Evolutionary conservation across 768 basidiomycete species (phyloP).

Genomic region (Candolleomyces aberdarensis): DNA sequence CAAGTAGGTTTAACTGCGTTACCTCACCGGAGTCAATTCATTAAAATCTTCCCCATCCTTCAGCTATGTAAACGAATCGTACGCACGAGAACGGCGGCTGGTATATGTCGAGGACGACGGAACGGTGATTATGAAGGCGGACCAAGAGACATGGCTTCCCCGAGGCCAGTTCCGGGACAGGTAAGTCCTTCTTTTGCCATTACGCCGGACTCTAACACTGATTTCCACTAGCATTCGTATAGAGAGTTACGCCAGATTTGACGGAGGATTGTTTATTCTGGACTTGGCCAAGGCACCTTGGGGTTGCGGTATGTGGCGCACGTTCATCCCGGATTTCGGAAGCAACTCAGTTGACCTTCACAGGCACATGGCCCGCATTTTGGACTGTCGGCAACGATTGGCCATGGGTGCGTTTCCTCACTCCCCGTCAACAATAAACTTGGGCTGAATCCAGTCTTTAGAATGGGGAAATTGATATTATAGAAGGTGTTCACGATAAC

Average conservation of each 20-base stretch:
- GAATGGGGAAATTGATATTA: conserved; percentile 81
- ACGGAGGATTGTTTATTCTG: conserved; percentile 78
- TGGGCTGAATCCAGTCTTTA: conserved; percentile 23
- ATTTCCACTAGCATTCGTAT: conserved; percentile 62
- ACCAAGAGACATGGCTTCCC: conserved; percentile 56
- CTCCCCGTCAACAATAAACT: background rate
- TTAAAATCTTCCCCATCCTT: background rate
- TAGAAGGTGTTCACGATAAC: conserved; percentile 84
- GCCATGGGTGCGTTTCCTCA: conserved; percentile 51
- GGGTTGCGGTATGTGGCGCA: conserved; percentile 67
- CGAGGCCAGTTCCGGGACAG: conserved; percentile 58
- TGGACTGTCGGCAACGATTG: conserved; percentile 69
- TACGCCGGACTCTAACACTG: background rate
- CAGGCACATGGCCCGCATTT: conserved; percentile 85
- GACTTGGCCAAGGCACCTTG: conserved; percentile 83
- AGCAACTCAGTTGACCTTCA: conserved; percentile 4
- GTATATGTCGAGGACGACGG: conserved; percentile 56
- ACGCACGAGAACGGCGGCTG: conserved; percentile 52
- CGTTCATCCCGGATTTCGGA: background rate
- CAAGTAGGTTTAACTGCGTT: conserved; percentile 42
- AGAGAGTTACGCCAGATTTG: conserved; percentile 58
- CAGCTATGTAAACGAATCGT: conserved; percentile 60
- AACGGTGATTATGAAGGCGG: conserved; percentile 74
- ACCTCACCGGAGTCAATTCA: background rate
- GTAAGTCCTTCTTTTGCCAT: conserved; percentile 28